These are phyloP conservation scores for Phoma sp. DNA, from an alignment of 2,329 filamentous ascomycete genomes.

Conservation along the genomic window DNA sequence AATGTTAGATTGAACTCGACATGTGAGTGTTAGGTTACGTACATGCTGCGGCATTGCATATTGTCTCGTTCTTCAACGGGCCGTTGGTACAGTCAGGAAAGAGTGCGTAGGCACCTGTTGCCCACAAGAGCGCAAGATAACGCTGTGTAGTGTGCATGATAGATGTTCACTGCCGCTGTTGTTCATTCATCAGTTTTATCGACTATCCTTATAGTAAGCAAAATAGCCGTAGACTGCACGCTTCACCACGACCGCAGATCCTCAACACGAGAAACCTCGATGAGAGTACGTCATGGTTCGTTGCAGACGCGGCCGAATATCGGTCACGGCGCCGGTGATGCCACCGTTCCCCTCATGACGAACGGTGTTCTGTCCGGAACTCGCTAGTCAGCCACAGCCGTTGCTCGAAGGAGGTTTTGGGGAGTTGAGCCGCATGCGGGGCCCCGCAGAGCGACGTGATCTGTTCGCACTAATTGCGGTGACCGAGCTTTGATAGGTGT, in stretches of 20 bases:
- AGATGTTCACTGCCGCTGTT: not conserved
- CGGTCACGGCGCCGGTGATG: not conserved
- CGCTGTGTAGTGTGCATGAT: conserved; percentile 20
- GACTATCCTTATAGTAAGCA: conserved; percentile 20
- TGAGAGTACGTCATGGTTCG: conserved; percentile 22
- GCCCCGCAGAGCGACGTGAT: conserved; percentile 25
- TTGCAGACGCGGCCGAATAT: conserved; percentile 7
- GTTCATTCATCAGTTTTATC: not conserved
- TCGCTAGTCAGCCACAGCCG: conserved; percentile 16
- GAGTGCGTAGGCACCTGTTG: conserved; percentile 25
- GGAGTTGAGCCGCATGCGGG: conserved; percentile 21
- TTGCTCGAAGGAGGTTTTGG: conserved; percentile 5
- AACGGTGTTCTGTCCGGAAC: conserved; percentile 2
- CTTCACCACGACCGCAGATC: not conserved
- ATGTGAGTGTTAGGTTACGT: not conserved
- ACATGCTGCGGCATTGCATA: conserved; percentile 57
- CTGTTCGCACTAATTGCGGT: conserved; percentile 21
- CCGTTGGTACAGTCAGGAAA: conserved; percentile 62
- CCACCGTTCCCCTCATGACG: conserved; percentile 3
- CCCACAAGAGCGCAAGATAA: conserved; percentile 14
- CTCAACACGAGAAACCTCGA: conserved; percentile 9
- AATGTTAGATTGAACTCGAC: not conserved
- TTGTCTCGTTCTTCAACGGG: conserved; percentile 56
- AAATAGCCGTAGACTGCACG: conserved; percentile 26
- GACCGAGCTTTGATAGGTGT: conserved; percentile 15